Base-by-base conservation (phyloP, 2,329 filamentous ascomycete species). In the Lasiodiplodia hormozganensis region DNA sequence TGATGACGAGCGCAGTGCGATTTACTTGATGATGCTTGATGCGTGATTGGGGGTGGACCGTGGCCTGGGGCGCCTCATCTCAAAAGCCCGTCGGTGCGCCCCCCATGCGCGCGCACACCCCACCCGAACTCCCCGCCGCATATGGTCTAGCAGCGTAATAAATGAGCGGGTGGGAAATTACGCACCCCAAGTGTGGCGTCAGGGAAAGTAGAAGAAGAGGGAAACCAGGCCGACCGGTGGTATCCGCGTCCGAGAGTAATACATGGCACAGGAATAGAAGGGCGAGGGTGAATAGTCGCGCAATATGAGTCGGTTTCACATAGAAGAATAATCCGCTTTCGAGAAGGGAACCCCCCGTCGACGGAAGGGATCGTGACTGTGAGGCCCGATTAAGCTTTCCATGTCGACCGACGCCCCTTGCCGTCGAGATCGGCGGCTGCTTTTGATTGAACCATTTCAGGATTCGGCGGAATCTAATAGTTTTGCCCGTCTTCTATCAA, bases 401-500 rank as follows among this genome's bases (percentile, higher is more conserved):
- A 11, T 21, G 18, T n/a, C 16, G 40, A 18, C 40, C 18, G 3
- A 16, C 60, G 6, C 60, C 60, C 60, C 60, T 64, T 64, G 43
- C 60, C 40, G 40, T 3, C 47, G 47, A 51, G 58, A 62, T 62
- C 58, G 58, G 43, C 58, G 43, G 36, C 16, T 49, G 43, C 28
- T 36, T 49, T 36, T 31, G 16, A 49, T 62, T 62, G 58, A 62
- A 51, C 51, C 40, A 53, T 47, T 31, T 47, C n/a, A 34, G 31
- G 43, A 47, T 21, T 21, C 31, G 31, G 51, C 47, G 60, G 40
- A 49, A 64, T 64, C 60, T 64, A 64, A 31, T 52, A 52, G 36
- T 21, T 64, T 31, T 64, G 60, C 60, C 43, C 60, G 60, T 64
- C 60, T 38, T 64, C 60, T 64, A 64, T 64, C 60, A 64, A 64